Conservation (phyloP, 345 rosid genomes). For the Isatis tinctoria region DNA sequence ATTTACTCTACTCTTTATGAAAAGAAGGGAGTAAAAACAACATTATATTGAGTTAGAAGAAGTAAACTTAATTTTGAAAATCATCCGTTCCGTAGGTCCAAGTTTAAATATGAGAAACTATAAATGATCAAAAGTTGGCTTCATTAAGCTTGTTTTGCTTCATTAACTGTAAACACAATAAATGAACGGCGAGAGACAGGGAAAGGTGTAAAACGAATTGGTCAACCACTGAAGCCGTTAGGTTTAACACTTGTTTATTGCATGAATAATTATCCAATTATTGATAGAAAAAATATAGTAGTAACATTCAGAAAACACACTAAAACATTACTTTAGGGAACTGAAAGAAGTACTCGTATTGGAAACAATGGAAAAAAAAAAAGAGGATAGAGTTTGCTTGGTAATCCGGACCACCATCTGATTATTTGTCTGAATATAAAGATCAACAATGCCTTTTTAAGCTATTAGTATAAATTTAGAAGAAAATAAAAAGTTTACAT, state of each 20-base stretch:
- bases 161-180: neutral
- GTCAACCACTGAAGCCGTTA: constrained; percentile 26
- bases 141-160: neutral
- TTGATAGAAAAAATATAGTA: neutral
- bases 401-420: neutral
- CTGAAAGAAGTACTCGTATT: neutral
- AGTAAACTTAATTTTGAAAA: neutral
- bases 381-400: neutral
- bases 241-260: constrained; percentile 20
- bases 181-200: neutral
- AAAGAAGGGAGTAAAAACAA: neutral
- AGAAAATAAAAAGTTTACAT: neutral
- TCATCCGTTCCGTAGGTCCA: no score
- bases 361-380: no score
- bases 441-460: neutral
- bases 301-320: neutral
- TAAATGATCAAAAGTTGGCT: neutral
- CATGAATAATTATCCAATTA: constrained; percentile 8
- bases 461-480: no score
- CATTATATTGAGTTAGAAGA: neutral
- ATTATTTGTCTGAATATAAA: neutral
- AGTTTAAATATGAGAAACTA: no score
- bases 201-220: constrained; percentile 25
- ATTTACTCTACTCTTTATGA: neutral
- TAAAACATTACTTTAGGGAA: neutral